Evolutionary conservation across 2,329 filamentous ascomycete species (phyloP).

Genomic region (Aureobasidium sp.): DNA sequence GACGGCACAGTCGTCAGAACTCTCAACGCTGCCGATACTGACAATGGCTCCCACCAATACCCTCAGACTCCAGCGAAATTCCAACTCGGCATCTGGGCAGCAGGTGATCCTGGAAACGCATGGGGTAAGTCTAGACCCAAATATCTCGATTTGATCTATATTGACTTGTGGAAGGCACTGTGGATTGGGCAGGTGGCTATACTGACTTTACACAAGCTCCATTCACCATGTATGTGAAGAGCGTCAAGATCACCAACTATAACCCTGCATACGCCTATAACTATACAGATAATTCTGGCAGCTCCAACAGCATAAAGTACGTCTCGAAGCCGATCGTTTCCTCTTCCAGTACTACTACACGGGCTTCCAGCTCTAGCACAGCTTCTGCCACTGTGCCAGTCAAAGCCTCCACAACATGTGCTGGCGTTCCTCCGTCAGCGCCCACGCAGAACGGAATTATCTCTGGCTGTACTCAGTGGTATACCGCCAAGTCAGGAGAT

Average conservation of each 20-base stretch:
- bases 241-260: conserved; percentile 28
- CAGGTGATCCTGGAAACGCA: conserved; percentile 59
- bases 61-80: conserved; percentile 19
- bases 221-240: conserved; percentile 29
- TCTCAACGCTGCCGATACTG: conserved; percentile 26
- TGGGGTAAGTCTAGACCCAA: conserved; percentile 31
- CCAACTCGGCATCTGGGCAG: conserved; percentile 64
- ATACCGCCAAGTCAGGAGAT: conserved; percentile 20
- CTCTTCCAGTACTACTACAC: background rate
- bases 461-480: conserved; percentile 21
- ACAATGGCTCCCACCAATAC: conserved; percentile 34
- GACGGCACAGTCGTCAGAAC: conserved; percentile 42
- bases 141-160: conserved; percentile 19
- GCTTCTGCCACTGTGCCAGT: background rate
- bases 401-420: conserved; percentile 4
- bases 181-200: conserved; percentile 31
- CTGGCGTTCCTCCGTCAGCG: conserved; percentile 17
- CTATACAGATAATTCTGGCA: conserved; percentile 34
- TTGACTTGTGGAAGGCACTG: conserved; percentile 20
- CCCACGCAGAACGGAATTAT: conserved; percentile 21
- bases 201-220: conserved; percentile 28
- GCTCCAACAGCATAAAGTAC: conserved; percentile 49
- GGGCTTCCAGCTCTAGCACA: background rate
- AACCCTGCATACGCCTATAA: conserved; percentile 49
- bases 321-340: background rate